A percentile compares a stretch with the other conserved stretches of the same genome.
Evolutionary conservation across 2,329 filamentous ascomycete species (phyloP).

Genomic region (Aureobasidium sp.): DNA sequence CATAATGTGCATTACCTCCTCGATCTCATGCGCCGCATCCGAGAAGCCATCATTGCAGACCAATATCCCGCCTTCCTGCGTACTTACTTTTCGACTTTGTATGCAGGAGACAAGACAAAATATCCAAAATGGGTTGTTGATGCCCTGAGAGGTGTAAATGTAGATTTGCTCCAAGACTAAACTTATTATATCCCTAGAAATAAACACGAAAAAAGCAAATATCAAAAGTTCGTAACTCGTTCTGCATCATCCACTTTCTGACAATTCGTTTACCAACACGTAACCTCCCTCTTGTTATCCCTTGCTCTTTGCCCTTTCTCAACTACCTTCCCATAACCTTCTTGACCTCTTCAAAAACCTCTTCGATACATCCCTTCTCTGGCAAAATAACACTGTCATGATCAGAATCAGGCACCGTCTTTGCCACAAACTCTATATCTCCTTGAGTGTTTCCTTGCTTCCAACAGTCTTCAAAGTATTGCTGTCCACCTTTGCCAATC

Average conservation of each 20-base stretch:
- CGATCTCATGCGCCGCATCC: constrained; percentile 67
- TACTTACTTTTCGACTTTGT: constrained; percentile 69
- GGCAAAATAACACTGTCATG: constrained; percentile 32
- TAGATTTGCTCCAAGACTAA: constrained; percentile 56
- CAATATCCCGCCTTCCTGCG: constrained; percentile 70
- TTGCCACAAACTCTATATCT: constrained; percentile 31
- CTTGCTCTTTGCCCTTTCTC: no score
- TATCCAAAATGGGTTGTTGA: constrained; percentile 81
- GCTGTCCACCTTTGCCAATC: constrained; percentile 36
- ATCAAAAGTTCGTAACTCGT: not conserved
- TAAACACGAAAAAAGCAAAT: no score
- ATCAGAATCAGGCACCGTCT: constrained; percentile 29
- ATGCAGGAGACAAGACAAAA: constrained; percentile 53
- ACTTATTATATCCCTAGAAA: no score
- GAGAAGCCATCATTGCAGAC: constrained; percentile 75
- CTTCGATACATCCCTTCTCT: not conserved
- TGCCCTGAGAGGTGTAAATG: constrained; percentile 69
- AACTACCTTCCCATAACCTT: not conserved
- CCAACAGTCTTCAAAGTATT: constrained; percentile 41
- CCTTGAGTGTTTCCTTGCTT: constrained; percentile 23
- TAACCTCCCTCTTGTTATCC: no score
- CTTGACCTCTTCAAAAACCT: not conserved
- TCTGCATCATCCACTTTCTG: no score
- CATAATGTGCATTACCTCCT: constrained; percentile 95
- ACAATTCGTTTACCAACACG: no score